Percentiles rank a stretch among this genome's conserved stretches.
phyloP scores from a whole-genome alignment of 495 filamentous ascomycete genomes.

The Lineolata rhizophorae region DNA sequence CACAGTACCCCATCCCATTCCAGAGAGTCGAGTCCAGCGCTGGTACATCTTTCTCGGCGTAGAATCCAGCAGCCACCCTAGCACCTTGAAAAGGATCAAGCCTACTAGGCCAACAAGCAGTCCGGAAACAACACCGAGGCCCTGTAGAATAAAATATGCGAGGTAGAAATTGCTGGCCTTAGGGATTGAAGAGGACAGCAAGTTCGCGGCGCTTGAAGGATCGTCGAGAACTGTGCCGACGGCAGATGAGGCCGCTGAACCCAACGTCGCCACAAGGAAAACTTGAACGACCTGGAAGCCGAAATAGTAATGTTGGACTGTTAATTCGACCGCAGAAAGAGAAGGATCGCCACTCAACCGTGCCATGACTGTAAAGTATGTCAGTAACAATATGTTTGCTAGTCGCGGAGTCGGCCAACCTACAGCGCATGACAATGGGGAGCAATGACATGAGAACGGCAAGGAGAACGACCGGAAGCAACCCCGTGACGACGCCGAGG shows the following conservation, averaged over 20 bases:
- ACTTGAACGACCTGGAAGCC: conserved; percentile 89
- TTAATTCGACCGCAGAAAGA: conserved; percentile 56
- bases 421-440: conserved; percentile 66
- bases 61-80: conserved; percentile 49
- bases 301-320: conserved; percentile 83
- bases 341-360: conserved; percentile 63
- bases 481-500: conserved; percentile 62
- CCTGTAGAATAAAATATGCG: conserved; percentile 85
- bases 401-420: too few relatives aligned
- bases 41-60: conserved; percentile 60
- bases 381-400: conserved; percentile 13
- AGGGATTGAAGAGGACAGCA: conserved; percentile 60
- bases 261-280: conserved; percentile 69
- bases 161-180: conserved; percentile 84
- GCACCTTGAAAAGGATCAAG: conserved; percentile 50
- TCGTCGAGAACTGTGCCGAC: conserved; percentile 38
- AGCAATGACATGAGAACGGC: conserved; percentile 77
- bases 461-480: conserved; percentile 61
- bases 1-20: conserved; percentile 69
- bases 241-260: conserved; percentile 52
- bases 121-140: conserved; percentile 58
- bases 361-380: conserved; percentile 35
- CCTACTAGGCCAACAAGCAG: conserved; percentile 59
- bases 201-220: conserved; percentile 32
- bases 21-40: conserved; percentile 39